Evolutionary conservation across 495 filamentous ascomycete species (phyloP).

Genomic region (Aspergillus kassunensis): DNA sequence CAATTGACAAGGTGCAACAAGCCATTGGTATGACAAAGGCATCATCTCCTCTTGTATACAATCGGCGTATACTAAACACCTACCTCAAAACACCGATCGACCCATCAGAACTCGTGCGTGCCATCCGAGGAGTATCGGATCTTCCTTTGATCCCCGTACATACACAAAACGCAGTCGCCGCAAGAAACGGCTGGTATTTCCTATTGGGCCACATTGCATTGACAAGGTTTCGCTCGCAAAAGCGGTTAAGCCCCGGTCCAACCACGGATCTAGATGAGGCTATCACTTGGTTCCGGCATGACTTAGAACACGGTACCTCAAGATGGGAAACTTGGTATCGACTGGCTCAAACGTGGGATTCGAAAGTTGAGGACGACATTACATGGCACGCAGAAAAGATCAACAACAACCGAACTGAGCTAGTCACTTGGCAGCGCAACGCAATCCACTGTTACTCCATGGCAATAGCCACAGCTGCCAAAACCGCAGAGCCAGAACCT

Average conservation of each 20-base stretch:
- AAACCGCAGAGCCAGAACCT: conserved; percentile 54
- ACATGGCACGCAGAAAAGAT: conserved; percentile 96
- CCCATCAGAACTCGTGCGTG: conserved; percentile 73
- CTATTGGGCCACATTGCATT: conserved; percentile 83
- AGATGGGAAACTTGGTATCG: conserved; percentile 97
- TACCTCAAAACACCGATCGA: conserved; percentile 79
- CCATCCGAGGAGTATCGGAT: conserved; percentile 69
- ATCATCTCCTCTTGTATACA: conserved; percentile 65
- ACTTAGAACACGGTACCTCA: conserved; percentile 78
- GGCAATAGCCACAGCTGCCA: conserved; percentile 71
- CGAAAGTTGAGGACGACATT: conserved; percentile 84
- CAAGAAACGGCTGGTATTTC: conserved; percentile 88
- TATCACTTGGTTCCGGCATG: conserved; percentile 73
- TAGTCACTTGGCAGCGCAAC: conserved; percentile 71
- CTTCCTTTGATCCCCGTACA: conserved; percentile 50
- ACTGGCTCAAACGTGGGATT: conserved; percentile 86
- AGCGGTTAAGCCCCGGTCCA: conserved; percentile 69
- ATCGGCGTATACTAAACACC: conserved; percentile 66
- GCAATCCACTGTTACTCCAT: conserved; percentile 93
- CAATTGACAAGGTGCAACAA: conserved; percentile 85
- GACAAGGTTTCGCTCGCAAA: conserved; percentile 81
- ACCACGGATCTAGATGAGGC: conserved; percentile 85
- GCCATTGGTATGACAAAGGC: conserved; percentile 63
- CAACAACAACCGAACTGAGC: conserved; percentile 73
- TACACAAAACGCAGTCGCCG: conserved; percentile 54